Conservation (phyloP, 345 rosid genomes). For the Psidium guajava region DNA sequence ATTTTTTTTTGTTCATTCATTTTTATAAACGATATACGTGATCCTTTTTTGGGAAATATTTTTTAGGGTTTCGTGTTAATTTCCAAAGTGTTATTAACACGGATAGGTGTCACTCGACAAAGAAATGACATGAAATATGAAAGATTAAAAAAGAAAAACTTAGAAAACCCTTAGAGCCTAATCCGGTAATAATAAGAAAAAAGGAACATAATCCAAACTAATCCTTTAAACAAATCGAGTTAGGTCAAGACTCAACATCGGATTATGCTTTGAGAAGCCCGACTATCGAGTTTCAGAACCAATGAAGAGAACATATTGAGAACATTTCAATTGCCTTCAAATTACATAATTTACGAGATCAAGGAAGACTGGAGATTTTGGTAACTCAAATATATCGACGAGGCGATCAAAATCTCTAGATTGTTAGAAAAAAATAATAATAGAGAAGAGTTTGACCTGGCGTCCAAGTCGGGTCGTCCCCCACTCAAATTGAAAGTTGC, state of each 20-base stretch:
- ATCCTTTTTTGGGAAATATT: not conserved
- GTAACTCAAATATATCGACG: rapidly evolving
- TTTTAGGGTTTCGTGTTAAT: not conserved
- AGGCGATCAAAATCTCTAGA: not conserved
- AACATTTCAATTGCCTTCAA: not conserved
- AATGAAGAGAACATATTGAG: rapidly evolving
- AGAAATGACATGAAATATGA: not conserved
- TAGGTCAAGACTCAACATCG: rapidly evolving
- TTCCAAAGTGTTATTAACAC: not conserved
- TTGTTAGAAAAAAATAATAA: rapidly evolving
- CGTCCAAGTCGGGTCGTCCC: rapidly evolving
- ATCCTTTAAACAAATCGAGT: rapidly evolving
- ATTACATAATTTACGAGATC: not conserved
- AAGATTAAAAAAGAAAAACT: not conserved
- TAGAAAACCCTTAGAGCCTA: not conserved
- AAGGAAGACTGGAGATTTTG: not conserved
- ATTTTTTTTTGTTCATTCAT: not conserved
- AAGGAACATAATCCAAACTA: not conserved
- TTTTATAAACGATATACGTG: rapidly evolving
- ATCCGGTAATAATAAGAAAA: not conserved
- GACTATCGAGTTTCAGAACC: rapidly evolving
- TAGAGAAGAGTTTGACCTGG: not conserved
- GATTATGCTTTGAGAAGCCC: not conserved
- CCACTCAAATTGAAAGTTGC: not conserved
- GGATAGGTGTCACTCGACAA: not conserved